Evolutionary conservation across 106 monocot species (phyloP), one percentile per base, ranked within the genome.

Genomic region (Chionographis japonica): DNA sequence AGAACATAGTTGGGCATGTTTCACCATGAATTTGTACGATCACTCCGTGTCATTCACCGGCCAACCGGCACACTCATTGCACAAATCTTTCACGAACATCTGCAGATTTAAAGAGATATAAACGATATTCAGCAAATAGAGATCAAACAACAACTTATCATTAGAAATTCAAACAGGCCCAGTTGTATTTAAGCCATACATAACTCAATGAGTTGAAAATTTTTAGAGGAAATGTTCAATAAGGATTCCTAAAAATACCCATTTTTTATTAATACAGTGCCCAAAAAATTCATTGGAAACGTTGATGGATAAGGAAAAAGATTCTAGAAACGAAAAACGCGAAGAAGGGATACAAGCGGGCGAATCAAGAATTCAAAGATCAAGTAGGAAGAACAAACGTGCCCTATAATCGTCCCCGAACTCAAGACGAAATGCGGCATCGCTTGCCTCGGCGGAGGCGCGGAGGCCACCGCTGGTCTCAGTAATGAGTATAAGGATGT

Each of bases 21-120:
- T 95, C 86, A 95, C 78, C 91, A 95, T 83, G 81, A 95, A 95
- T 77, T 95, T 95, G 75, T 95, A 95, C 40, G 91, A 88, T 13
- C 91, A 86, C 72, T 95, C 94, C 94, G 91, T 95, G 77, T 91
- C 71, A 68, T 88, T 95, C 72, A 95, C 67, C 8, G 94, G 91
- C 94, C 94, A 90, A 1, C 91, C 91, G 0, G 83, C 87, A 57
- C 83, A 85, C 40, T 84, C 88, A 51, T 84, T 93, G 74, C 83
- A 85, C 62, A 95, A 65, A 72, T 95, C 94, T 58, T 95, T 88
- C 49, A 95, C 87, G 61, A 90, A 86, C 40, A 91, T 91, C 94
- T 94, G 90, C 50, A 55, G 8, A 46, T 4, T 4, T 4, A 46
- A 46, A 46, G 8, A 46, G 5, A 46, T 4, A 46, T n/a, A n/a